Base-by-base conservation (phyloP, 129 eudicot genomes). In the Scalesia atractyloides region DNA sequence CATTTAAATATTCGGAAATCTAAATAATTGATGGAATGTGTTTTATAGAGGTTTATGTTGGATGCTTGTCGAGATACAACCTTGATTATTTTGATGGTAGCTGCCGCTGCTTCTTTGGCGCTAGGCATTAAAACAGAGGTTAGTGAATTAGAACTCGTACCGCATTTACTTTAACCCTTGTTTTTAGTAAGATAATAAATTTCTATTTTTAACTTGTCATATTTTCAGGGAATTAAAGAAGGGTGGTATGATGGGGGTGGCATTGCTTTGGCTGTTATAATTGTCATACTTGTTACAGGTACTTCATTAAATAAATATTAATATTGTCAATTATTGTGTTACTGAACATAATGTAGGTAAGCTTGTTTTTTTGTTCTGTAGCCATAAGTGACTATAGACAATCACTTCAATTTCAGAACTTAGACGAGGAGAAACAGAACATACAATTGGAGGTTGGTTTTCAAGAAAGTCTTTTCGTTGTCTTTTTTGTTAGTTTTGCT, bases 161-260 rank as follows among this genome's bases (percentile, higher is more conserved):
- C 33, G 36, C 24, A 54, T 37, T 58, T 30, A 7, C 1, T 8
- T 37, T 72, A 16, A 7, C 1, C 13, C 51, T 26, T 51, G 16
- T 44, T 48, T 50, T 9, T 30, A 2, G 41, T 62, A 15, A 41
- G 52, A 39, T 66, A 30, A 57, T 30, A 50, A 66, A 20, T 16
- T 11, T 51, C 4, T 19, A 13, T 71, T 71, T 33, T 46, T 57
- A 16, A 63, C 76, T 48, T 20, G 73, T 58, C 15, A 5, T 62
- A 33, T 64, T 50, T 78, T 15, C 72, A 93, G 98, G 98, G 98
- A 64, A 87, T 89, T 11, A 72, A 93, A 84, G 82, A 93, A 84
- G 98, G 98, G 19, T 92, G 98, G 98, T 92, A 92, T 80, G 98
- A 92, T 80, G 98, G 98, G 5, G 98, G 95, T 68, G 89, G 98